Base-by-base conservation (phyloP, 2,329 filamentous ascomycete species). In the Sporothrix brasiliensis region DNA sequence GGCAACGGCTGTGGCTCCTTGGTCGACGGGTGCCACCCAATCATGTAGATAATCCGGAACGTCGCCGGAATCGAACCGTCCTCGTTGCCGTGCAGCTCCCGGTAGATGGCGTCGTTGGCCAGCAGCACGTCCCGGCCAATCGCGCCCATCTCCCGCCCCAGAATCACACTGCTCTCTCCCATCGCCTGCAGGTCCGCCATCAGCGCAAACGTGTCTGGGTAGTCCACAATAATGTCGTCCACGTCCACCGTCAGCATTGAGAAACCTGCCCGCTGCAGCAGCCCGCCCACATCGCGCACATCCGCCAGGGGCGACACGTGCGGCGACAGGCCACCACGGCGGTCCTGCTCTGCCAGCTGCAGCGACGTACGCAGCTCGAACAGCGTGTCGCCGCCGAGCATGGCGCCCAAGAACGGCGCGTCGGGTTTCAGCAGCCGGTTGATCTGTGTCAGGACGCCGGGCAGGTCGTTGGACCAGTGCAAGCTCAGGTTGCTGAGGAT, bases 381-480 rank as follows among this genome's bases (percentile, higher is more conserved):
- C 0, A 99, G 85, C 9, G 92, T 94, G 79, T 99, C 95, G 0
- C 95, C 95, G 70, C 95, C 95, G 72, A 97, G 90, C 94, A 99
- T 99, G 74, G 94, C 94, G 16, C 92, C 94, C 61, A 99, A 89
- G 77, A 99, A 97, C 1, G 96, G 93, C 70, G 87, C 86, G 79
- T 99, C 95, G 0, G 94, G 93, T 80, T 96, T 97, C 34, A 99
- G 86, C 47, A 96, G 83, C 74, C 87, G 86, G 83, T 97, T 97
- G 78, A 97, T 91, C 77, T 97, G 92, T 1, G 89, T 85, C 2
- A 99, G 85, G 13, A 96, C 83, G 0, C 91, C 92, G 0, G 95
- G 95, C 5, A 99, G 87, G 79, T 99, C 93, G 79, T 99, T 99
- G 84, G 97, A 91, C 95, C 95, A 99, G 81, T 99, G 95, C 78